These are phyloP conservation scores for Naganishia onofrii DNA, from an alignment of 768 basidiomycete species.

Conservation along the genomic window DNA sequence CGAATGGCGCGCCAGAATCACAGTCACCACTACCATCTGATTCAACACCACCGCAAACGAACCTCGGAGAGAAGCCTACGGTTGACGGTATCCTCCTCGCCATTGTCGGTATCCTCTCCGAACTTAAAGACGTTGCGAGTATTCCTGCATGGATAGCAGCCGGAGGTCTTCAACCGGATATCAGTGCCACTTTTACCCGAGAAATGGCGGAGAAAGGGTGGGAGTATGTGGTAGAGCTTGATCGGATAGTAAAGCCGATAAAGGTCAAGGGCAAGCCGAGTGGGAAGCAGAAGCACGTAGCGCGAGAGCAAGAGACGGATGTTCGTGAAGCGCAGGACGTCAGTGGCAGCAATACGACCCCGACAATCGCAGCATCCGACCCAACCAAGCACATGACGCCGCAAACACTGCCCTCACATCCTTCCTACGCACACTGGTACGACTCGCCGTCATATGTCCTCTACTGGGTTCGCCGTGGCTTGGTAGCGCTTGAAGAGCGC, in stretches of 20 bases:
- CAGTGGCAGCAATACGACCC: neutral
- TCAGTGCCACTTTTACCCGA: constrained; percentile 24
- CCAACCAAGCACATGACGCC: neutral
- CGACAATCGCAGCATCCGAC: neutral
- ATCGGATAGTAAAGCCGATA: neutral
- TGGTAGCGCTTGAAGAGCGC: constrained; percentile 29
- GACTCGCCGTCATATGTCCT: constrained; percentile 28
- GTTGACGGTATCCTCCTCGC: constrained; percentile 45
- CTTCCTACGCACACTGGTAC: constrained; percentile 30
- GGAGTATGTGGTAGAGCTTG: constrained; percentile 50
- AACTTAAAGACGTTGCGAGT: constrained; percentile 36
- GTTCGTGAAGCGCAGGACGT: neutral
- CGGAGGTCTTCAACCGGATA: constrained; percentile 38
- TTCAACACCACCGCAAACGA: too few relatives aligned
- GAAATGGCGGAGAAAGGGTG: constrained; percentile 19
- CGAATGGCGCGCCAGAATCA: neutral
- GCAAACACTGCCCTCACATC: constrained; percentile 20
- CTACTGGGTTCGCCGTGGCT: constrained; percentile 31
- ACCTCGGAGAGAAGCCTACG: neutral
- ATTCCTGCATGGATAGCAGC: constrained; percentile 48
- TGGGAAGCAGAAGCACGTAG: neutral
- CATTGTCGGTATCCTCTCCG: constrained; percentile 48
- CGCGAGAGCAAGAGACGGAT: neutral
- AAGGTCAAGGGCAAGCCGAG: neutral
- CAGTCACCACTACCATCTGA: too few relatives aligned